phyloP scores from a whole-genome alignment of 2,329 filamentous ascomycete genomes.

The Cytospora piceicola region DNA sequence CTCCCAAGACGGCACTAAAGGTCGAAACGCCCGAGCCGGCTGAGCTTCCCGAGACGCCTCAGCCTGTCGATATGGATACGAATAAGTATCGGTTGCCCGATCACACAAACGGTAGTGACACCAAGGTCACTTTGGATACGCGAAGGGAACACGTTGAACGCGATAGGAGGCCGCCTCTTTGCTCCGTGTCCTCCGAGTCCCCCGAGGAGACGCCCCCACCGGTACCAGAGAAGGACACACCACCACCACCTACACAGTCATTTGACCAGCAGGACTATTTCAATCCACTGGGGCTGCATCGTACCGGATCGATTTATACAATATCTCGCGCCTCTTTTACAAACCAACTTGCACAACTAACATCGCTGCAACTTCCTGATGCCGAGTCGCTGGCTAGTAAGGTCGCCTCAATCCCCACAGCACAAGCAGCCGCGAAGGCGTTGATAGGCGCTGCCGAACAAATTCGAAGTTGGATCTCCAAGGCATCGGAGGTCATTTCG shows the following conservation, averaged over 20 bases:
- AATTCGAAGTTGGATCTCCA: conserved; percentile 91
- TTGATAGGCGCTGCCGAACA: conserved; percentile 88
- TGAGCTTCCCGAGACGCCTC: conserved; percentile 37
- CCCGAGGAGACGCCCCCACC: conserved; percentile 48
- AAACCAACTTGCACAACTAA: conserved; percentile 89
- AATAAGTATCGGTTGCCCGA: conserved; percentile 77
- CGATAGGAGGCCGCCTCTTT: conserved; percentile 44
- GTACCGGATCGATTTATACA: conserved; percentile 89
- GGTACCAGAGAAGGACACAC: conserved; percentile 51
- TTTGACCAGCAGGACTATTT: conserved; percentile 65
- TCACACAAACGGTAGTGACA: conserved; percentile 68
- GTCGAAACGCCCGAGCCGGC: conserved; percentile 48
- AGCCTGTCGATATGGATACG: conserved; percentile 67
- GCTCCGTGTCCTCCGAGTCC: conserved; percentile 23
- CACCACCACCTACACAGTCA: conserved; percentile 42
- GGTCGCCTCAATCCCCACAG: conserved; percentile 83
- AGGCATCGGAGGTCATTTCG: conserved; percentile 85
- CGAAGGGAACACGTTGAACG: conserved; percentile 62
- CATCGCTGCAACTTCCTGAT: conserved; percentile 85
- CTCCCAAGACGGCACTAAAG: conserved; percentile 52
- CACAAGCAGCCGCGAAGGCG: conserved; percentile 79
- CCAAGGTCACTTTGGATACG: conserved; percentile 63
- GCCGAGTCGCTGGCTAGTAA: conserved; percentile 80
- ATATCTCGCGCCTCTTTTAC: conserved; percentile 90
- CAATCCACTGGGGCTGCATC: conserved; percentile 65